These are phyloP conservation scores for Hibiscus tridactylites DNA, from an alignment of 345 rosid genomes.

Conservation along the genomic window DNA sequence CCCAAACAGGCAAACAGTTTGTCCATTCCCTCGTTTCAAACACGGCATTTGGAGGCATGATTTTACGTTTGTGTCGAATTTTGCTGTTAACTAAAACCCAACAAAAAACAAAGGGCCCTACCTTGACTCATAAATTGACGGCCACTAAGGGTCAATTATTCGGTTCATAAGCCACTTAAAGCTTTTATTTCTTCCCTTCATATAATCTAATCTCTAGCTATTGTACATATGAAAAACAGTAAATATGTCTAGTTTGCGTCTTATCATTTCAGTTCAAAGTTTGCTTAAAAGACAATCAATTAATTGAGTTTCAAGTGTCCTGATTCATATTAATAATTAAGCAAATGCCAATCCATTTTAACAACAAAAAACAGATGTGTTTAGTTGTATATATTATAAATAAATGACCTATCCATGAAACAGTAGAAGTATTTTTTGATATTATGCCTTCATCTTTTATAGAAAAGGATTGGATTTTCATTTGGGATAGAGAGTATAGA, in stretches of 20 bases:
- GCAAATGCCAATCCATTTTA: not conserved
- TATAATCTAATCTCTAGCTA: not conserved
- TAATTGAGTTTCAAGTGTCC: not conserved
- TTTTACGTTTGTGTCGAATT: not conserved
- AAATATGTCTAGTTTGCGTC: not conserved
- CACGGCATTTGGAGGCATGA: not conserved
- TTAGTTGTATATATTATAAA: too few species aligned
- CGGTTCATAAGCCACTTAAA: not conserved
- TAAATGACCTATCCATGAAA: too few species aligned
- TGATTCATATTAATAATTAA: not conserved
- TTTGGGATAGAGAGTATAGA: too few species aligned
- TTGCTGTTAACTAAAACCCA: not conserved
- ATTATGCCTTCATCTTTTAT: too few species aligned
- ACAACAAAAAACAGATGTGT: too few species aligned
- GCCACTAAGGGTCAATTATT: not conserved
- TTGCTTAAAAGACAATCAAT: not conserved
- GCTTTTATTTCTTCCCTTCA: not conserved
- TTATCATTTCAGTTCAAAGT: not conserved
- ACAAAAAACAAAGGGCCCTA: too few species aligned
- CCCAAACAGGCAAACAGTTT: not conserved
- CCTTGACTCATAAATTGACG: not conserved
- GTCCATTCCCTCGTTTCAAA: not conserved
- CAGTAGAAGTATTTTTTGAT: too few species aligned
- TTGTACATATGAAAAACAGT: not conserved
- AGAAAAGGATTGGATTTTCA: too few species aligned